Percentiles rank a stretch among this genome's conserved stretches.
Evolutionary conservation across 495 filamentous ascomycete genomes (phyloP).

Genomic region (Neurospora discreta): DNA sequence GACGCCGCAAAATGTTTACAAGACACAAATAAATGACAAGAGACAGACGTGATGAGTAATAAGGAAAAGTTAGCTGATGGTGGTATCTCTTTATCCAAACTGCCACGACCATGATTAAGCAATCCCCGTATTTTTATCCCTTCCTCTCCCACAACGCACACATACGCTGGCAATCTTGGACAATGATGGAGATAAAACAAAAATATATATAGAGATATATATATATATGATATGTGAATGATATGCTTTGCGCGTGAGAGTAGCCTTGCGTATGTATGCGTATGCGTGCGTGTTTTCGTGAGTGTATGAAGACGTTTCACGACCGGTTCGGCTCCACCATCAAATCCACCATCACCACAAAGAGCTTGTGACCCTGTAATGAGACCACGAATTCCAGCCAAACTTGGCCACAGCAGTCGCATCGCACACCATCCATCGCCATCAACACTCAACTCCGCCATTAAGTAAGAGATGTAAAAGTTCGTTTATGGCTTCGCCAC

Average conservation of each 20-base stretch:
- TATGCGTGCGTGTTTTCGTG: neutral
- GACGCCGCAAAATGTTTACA: neutral
- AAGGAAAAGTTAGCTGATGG: neutral
- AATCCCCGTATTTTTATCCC: neutral
- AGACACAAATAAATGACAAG: neutral
- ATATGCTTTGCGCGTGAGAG: neutral
- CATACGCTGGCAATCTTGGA: neutral
- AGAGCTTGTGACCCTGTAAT: neutral
- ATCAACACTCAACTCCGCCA: neutral
- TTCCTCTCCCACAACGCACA: neutral
- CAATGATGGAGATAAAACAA: neutral
- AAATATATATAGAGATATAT: neutral
- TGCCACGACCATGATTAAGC: neutral
- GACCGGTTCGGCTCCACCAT: neutral
- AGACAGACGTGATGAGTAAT: neutral
- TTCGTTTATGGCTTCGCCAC: constrained; percentile 47
- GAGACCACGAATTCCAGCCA: neutral
- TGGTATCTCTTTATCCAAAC: neutral
- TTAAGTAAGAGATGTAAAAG: neutral
- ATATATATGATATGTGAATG: neutral
- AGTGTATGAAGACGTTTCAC: neutral
- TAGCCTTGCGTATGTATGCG: neutral
- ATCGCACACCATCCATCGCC: neutral
- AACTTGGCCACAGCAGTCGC: neutral
- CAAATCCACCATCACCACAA: neutral